phyloP scores from a whole-genome alignment of 306 rosid species.

The Carpinus viminea region DNA sequence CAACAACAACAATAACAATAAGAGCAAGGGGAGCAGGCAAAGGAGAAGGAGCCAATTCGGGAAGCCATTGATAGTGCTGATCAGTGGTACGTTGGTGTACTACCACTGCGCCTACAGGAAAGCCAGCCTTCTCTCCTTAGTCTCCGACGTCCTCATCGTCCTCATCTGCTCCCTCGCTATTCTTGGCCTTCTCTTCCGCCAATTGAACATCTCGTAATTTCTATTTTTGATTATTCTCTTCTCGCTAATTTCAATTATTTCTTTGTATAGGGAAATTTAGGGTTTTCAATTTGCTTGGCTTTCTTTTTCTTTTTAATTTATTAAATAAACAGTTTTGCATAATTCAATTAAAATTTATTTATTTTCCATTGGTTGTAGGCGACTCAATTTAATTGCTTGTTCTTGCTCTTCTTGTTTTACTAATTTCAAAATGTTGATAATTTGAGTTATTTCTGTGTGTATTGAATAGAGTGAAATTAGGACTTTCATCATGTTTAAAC shows the following conservation, averaged over 20 bases:
- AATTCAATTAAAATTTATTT: too few relatives aligned
- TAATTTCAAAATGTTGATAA: background rate
- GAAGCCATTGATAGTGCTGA: constrained; percentile 46
- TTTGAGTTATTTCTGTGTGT: background rate
- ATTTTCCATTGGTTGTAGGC: too few relatives aligned
- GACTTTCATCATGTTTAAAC: background rate
- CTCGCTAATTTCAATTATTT: background rate
- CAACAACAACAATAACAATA: background rate
- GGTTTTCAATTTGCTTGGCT: constrained; percentile 1
- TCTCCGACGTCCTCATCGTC: constrained; percentile 89
- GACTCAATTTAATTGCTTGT: too few relatives aligned
- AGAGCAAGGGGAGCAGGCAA: constrained; percentile 3
- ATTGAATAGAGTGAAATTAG: background rate
- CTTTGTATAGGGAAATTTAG: too few relatives aligned
- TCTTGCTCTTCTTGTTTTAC: too few relatives aligned
- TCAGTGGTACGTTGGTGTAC: constrained; percentile 67
- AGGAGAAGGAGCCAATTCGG: constrained; percentile 42
- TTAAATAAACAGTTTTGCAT: too few relatives aligned
- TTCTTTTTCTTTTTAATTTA: too few relatives aligned
- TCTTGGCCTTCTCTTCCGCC: constrained; percentile 92
- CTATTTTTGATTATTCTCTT: background rate
- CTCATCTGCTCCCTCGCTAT: constrained; percentile 96
- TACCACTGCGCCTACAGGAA: constrained; percentile 85
- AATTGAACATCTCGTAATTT: constrained; percentile 63
- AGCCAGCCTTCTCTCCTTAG: constrained; percentile 65